Base-by-base conservation (phyloP, 2,329 filamentous ascomycete species). In the Colletotrichum zoysiae region DNA sequence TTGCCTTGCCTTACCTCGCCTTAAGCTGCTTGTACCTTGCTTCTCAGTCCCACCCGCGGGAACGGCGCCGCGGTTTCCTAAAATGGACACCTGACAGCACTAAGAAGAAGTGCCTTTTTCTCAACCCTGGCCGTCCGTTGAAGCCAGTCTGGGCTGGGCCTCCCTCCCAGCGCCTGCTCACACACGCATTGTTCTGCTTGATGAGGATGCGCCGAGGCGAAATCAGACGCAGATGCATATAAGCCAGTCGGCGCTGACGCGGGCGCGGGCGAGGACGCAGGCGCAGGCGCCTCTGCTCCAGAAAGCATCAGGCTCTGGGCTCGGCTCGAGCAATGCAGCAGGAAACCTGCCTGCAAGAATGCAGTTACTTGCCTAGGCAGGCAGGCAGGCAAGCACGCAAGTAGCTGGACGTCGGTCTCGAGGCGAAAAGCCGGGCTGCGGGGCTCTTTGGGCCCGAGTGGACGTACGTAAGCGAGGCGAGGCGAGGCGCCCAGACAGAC, bases 31-130 rank as follows among this genome's bases (percentile, higher is more conserved):
- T 23, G 46, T 67, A 35, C 64, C 51, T 51, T 66, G 40, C 42
- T 30, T 30, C 56, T 59, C 48, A 61, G 40, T 58, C 57, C 69
- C 51, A 64, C 65, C 65, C 30, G 38, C 65, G 69, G 69, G 65
- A 71, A 71, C 53, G 69, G 59, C 65, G 69, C 69, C 40, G 59
- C 51, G 46, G 26, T 71, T 68, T 63, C 69, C 69, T 64, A 68
- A 69, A 69, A 64, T 33, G 46, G 69, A n/a, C 30, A 51, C 23
- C 64, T 64, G 53, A 69, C 69, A 71, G 46, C 65, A 69, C 65
- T 64, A 68, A 55, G 59, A 53, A 59, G 38, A 53, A 20, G 65
- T 57, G 63, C 30, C 53, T 59, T 63, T 68, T 64, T 35, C 58
- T 38, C 20, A 63, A 59, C 30, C 26, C 44, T 26, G 33, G 65